These are phyloP conservation scores for Jackrogersella minutella DNA, from an alignment of 495 filamentous ascomycete genomes.

Conservation along the genomic window DNA sequence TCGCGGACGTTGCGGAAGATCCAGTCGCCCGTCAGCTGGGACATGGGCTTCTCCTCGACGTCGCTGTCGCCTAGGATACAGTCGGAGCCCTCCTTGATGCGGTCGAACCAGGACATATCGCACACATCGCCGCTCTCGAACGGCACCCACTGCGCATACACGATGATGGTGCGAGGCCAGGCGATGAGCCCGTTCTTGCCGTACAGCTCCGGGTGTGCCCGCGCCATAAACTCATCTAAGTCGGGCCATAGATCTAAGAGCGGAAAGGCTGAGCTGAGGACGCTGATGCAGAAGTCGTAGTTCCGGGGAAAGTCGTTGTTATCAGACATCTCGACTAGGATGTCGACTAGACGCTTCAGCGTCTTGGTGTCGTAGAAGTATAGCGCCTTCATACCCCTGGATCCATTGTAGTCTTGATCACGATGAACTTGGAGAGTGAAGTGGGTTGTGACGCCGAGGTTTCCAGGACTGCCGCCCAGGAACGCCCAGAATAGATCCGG, in stretches of 20 bases:
- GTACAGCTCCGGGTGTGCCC: conserved; percentile 45
- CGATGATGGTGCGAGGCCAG: conserved; percentile 48
- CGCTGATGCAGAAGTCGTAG: conserved; percentile 53
- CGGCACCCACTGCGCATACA: conserved; percentile 56
- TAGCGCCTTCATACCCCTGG: conserved; percentile 46
- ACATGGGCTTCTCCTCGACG: conserved; percentile 48
- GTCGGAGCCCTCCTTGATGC: conserved; percentile 44
- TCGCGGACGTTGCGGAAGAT: conserved; percentile 49
- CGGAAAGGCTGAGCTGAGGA: conserved; percentile 48
- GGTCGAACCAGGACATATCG: conserved; percentile 49
- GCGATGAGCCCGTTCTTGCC: conserved; percentile 42
- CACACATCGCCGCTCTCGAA: conserved; percentile 43
- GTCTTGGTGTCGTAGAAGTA: conserved; percentile 46
- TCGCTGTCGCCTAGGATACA: conserved; percentile 32
- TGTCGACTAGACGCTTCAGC: conserved; percentile 45
- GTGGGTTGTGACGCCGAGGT: conserved; percentile 54
- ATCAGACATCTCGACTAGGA: conserved; percentile 52
- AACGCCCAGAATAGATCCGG: conserved; percentile 53
- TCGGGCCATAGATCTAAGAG: conserved; percentile 45
- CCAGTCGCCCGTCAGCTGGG: conserved; percentile 49
- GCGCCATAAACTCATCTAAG: conserved; percentile 43
- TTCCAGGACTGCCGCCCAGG: conserved; percentile 55
- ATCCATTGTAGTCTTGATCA: conserved; percentile 49
- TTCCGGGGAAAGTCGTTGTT: conserved; percentile 51
- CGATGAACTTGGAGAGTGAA: conserved; percentile 51